Evolutionary conservation across 805 yeast genomes (phyloP).

Genomic region (Lipomyces oligophaga): DNA sequence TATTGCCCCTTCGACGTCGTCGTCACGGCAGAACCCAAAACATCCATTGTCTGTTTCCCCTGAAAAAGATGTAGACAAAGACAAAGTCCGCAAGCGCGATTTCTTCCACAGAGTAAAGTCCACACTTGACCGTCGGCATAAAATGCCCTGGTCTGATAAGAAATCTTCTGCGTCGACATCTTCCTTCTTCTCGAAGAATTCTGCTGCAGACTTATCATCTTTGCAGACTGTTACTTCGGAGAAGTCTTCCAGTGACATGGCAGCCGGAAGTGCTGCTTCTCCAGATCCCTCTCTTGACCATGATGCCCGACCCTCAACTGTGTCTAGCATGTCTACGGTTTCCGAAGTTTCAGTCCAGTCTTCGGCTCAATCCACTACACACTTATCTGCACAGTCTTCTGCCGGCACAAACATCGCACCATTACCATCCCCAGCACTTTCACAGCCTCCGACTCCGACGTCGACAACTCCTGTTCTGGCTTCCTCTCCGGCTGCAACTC

Average conservation of each 20-base stretch:
- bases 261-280: no score
- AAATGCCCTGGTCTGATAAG: conserved; percentile 15
- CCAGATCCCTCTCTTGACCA: no score
- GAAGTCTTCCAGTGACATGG: no score
- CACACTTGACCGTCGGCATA: conserved; percentile 16
- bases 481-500: conserved; percentile 4
- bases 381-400: no score
- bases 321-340: no score
- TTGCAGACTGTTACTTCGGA: neutral
- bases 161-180: neutral
- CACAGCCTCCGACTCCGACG: neutral
- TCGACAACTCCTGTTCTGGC: conserved; percentile 3
- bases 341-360: no score
- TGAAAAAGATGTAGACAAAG: conserved; percentile 5
- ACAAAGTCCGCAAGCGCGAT: conserved; percentile 1
- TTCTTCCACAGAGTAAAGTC: conserved; percentile 11
- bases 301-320: no score
- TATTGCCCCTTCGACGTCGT: neutral
- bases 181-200: neutral
- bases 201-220: neutral
- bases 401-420: no score
- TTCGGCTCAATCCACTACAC: no score
- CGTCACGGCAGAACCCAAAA: neutral
- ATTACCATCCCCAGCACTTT: neutral
- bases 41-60: conserved; percentile 6